Evolutionary conservation across 2,329 filamentous ascomycete species (phyloP), one percentile per base, ranked within the genome.

Genomic region (Catunica adiposa): DNA sequence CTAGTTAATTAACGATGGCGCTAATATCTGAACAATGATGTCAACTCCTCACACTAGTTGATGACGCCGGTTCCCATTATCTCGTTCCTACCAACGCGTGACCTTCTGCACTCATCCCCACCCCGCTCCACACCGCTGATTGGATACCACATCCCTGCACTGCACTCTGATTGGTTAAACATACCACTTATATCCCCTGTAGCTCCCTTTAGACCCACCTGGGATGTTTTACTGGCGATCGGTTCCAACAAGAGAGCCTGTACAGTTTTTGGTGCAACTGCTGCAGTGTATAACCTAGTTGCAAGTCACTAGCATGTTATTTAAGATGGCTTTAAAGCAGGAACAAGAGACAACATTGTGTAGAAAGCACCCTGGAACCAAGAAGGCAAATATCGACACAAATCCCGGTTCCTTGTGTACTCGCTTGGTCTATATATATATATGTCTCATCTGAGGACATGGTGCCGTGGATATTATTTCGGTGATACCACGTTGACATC

Each of bases 171-270:
- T 44, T 44, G 40, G 40, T 22, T 22, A 2, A 3, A 8, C 20
- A 7, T 44, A 51, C 48, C 26, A 51, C 48, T 51, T 51, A 51
- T 29, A 51, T 20, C 22, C 48, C 22, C 26, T 51, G 48, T n/a
- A 44, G 2, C 40, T 44, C 40, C 40, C 9, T 44, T 44, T n/a
- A 7, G 40, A 44, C 40, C 40, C 40, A 44, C 20, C n/a, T 44
- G 8, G 8, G 15, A 17, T 44, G 6, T 17, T 44, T 6, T 44
- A 7, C 17, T 22, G 40, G 40, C 8, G n/a, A 4, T 17, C 15
- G 40, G n/a, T 17, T 5, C 20, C 40, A n/a, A n/a, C 20, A 22
- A 22, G 40, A 2, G 11, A 15, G 20, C 20, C 40, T n/a, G 15
- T 8, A 17, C 40, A 44, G 8, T n/a, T 11, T n/a, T 44, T 3